These are phyloP conservation scores for Phytophthora lateralis DNA, from an alignment of 352 stramenopile genomes.

Conservation along the genomic window DNA sequence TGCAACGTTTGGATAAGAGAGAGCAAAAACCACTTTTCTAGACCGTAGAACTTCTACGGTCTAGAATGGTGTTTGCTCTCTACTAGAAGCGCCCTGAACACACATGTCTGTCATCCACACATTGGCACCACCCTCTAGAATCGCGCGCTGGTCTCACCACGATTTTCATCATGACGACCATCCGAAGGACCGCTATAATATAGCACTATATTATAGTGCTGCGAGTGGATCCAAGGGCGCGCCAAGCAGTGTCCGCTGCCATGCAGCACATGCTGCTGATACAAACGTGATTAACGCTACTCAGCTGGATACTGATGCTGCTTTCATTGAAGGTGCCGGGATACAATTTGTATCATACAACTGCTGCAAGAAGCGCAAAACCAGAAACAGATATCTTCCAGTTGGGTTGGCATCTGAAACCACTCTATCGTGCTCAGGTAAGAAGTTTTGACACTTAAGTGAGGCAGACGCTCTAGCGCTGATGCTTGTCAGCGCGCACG, in stretches of 20 bases:
- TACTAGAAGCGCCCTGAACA: constrained; percentile 13
- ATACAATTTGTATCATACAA: constrained; percentile 5
- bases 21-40: constrained; percentile 11
- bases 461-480: neutral
- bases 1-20: constrained; percentile 2
- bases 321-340: constrained; percentile 7
- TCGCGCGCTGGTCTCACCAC: constrained; percentile 11
- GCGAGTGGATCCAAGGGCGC: constrained; percentile 2
- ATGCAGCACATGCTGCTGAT: neutral
- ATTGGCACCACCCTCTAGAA: too few species aligned
- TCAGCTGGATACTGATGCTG: constrained; percentile 2
- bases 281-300: neutral
- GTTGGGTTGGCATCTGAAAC: constrained; percentile 3
- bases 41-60: too few species aligned
- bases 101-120: constrained; percentile 3
- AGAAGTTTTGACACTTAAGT: constrained; percentile 2
- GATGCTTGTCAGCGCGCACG: constrained; percentile 3
- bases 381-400: constrained; percentile 1
- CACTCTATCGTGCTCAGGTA: constrained; percentile 5
- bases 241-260: neutral
- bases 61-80: too few species aligned
- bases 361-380: neutral
- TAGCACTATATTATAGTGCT: too few species aligned
- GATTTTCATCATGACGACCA: constrained; percentile 20
- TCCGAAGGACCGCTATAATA: constrained; percentile 1